Evolutionary conservation across 2,329 filamentous ascomycete genomes (phyloP).

Genomic region (Dothiorella sarmentorum): DNA sequence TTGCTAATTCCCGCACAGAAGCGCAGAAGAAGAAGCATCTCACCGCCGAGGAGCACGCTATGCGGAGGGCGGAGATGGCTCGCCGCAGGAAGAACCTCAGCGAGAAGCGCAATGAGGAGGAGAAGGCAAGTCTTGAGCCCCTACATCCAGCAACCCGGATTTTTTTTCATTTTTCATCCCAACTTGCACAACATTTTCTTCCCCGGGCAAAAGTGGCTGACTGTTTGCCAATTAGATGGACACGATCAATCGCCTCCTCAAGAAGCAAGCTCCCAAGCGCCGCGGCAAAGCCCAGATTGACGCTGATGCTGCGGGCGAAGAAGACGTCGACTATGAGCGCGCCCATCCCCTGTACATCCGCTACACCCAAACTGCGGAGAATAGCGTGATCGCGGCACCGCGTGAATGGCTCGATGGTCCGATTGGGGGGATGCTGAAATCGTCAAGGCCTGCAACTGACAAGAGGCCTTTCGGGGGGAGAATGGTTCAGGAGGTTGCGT

Average conservation of each 20-base stretch:
- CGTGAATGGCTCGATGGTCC: constrained; percentile 65
- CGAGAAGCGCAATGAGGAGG: constrained; percentile 74
- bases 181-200: too few species aligned
- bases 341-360: constrained; percentile 63
- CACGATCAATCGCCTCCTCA: constrained; percentile 85
- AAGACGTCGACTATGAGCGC: constrained; percentile 46
- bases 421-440: constrained; percentile 56
- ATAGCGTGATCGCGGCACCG: constrained; percentile 62
- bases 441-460: neutral
- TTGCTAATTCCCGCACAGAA: constrained; percentile 42
- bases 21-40: constrained; percentile 71
- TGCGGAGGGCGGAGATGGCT: constrained; percentile 72
- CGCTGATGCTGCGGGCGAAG: constrained; percentile 33
- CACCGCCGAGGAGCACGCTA: constrained; percentile 69
- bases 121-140: constrained; percentile 54
- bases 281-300: constrained; percentile 36
- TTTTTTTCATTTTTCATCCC: neutral
- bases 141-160: neutral
- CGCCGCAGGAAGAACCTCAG: constrained; percentile 69
- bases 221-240: constrained; percentile 61
- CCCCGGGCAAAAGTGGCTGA: too few species aligned
- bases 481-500: constrained; percentile 18
- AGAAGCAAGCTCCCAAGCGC: constrained; percentile 76
- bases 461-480: constrained; percentile 7
- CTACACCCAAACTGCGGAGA: constrained; percentile 66